Percentiles rank a stretch among this genome's conserved stretches.
Conservation (phyloP, 257 asterid species). For the Fraxinus pennsylvanica region DNA sequence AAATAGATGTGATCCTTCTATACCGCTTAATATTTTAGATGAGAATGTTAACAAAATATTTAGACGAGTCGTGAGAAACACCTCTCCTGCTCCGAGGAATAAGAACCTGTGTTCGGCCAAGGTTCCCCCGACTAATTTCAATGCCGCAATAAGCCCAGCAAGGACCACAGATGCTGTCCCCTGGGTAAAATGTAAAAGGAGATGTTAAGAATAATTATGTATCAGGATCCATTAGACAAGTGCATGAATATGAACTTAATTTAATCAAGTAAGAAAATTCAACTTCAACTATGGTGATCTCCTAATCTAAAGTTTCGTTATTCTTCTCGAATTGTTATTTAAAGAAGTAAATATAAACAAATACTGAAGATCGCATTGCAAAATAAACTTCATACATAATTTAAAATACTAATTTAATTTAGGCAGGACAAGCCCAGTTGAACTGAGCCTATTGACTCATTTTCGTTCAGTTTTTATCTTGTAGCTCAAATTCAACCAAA, state of each 20-base stretch:
- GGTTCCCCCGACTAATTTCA: constrained; percentile 79
- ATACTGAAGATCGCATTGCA: background rate
- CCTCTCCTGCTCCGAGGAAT: constrained; percentile 99
- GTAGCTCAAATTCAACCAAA: background rate
- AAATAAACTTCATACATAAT: background rate
- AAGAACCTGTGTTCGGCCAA: constrained; percentile 82
- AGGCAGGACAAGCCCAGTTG: background rate
- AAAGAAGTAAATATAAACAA: background rate
- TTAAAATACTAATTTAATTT: too few species aligned
- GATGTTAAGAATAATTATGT: background rate
- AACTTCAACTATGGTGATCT: background rate
- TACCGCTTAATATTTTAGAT: background rate
- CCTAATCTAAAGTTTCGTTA: background rate
- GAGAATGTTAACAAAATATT: background rate
- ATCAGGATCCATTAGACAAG: background rate
- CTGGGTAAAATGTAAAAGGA: constrained; percentile 35
- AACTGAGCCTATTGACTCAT: background rate
- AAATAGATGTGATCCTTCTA: background rate
- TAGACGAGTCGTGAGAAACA: constrained; percentile 23
- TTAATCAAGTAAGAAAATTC: background rate
- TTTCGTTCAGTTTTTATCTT: background rate
- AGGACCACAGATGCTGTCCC: constrained; percentile 98
- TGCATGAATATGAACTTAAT: background rate
- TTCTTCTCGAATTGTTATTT: background rate
- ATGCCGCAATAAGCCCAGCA: constrained; percentile 81